Evolutionary conservation across 805 yeast genomes (phyloP), one percentile per base, ranked within the genome.

Genomic region (Starmerella khaoyaiensis): DNA sequence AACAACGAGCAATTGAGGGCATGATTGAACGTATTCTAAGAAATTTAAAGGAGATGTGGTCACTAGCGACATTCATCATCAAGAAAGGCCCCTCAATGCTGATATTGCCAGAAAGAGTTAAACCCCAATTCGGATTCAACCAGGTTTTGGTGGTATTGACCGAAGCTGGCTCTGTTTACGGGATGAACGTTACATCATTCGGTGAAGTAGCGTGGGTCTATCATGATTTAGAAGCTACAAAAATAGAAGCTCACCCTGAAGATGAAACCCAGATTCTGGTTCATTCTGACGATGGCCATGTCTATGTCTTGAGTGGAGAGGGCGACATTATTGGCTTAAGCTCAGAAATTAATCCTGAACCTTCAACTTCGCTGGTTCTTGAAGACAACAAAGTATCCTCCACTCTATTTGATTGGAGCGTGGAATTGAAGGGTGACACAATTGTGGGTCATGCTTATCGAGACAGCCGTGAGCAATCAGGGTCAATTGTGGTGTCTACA

Each of bases 401-500:
- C n/a, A 18, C 33, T 1, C n/a, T 9, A 10, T 19, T 18, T 15
- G 42, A 37, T 3, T 44, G 47, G 47, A 5, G 30, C 11, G 21
- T 35, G 14, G 23, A 18, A 24, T 36, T 37, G 4, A 43, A 42
- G 12, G 49, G 45, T 10, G 23, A 37, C 10, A 16, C 51, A n/a
- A 55, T 74, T 25, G 50, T 67, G 2, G 62, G 65, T 0, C 54
- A 62, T 22, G 60, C 65, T 0, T 28, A 55, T 2, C 64, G 72
- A 39, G 62, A 61, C 31, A 58, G 60, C 2, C 55, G 53, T 11
- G 68, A 62, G 15, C 48, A 54, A 10, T 60, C 67, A 4, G 73
- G 77, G 0, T 76, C 77, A 11, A 54, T 76, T 33, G 96, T 93
- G 7, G 66, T 71, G 19, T 71, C 79, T 0, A 59, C 79, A 21